These are phyloP conservation scores for Oryza glumipatula DNA, from an alignment of 176 grass and related monocot species.

Conservation along the genomic window DNA sequence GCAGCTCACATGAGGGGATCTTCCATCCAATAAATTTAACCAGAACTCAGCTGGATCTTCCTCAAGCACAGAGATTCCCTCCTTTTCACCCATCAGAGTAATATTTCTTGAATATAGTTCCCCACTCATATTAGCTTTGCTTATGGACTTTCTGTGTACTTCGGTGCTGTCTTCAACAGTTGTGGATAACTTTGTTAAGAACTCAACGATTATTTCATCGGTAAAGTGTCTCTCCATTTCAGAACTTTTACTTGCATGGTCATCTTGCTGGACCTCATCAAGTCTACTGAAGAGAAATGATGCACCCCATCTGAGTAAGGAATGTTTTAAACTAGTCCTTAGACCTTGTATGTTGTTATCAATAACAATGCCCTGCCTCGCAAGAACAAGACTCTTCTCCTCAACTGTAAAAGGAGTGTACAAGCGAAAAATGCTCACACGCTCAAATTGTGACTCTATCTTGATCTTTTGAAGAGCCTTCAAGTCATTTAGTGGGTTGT, in stretches of 20 bases:
- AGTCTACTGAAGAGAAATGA: constrained; percentile 57
- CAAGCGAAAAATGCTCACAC: constrained; percentile 63
- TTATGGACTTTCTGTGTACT: constrained; percentile 24
- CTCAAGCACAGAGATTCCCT: constrained; percentile 53
- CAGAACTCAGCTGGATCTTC: constrained; percentile 69
- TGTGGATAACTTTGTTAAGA: constrained; percentile 50
- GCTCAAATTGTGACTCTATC: constrained; percentile 48
- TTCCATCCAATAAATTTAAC: constrained; percentile 72
- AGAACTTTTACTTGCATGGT: constrained; percentile 38
- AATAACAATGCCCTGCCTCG: constrained; percentile 60
- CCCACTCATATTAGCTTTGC: constrained; percentile 60
- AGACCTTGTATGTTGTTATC: constrained; percentile 53
- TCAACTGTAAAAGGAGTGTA: constrained; percentile 82
- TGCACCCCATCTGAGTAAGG: constrained; percentile 80
- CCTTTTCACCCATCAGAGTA: constrained; percentile 66
- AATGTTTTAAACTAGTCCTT: constrained; percentile 48
- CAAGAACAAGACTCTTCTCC: constrained; percentile 66
- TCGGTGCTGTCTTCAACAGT: constrained; percentile 32
- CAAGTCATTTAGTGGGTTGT: constrained; percentile 82
- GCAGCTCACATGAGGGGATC: constrained; percentile 43
- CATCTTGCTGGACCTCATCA: constrained; percentile 57
- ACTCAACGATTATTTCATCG: constrained; percentile 52
- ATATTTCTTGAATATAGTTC: constrained; percentile 73
- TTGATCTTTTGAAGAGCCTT: constrained; percentile 62
- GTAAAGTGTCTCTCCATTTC: constrained; percentile 37